Conservation (phyloP, 345 rosid species). For the Heritiera littoralis region DNA sequence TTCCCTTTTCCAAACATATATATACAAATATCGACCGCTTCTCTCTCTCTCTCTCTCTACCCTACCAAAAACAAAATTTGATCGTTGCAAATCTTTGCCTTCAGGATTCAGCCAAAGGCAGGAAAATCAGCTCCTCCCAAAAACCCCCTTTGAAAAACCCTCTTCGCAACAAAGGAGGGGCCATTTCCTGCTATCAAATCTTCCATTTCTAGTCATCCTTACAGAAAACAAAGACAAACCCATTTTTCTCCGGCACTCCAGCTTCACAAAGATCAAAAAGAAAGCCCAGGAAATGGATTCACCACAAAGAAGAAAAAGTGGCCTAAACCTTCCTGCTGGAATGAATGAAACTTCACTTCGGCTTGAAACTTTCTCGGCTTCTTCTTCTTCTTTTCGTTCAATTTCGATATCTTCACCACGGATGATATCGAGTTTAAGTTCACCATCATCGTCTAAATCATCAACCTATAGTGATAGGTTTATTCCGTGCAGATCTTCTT, state of each 20-base stretch:
- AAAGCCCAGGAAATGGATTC: conserved; percentile 57
- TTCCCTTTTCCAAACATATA: neutral
- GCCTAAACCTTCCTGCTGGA: conserved; percentile 84
- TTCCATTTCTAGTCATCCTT: conserved; percentile 48
- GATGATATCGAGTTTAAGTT: conserved; percentile 64
- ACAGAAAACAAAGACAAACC: conserved; percentile 24
- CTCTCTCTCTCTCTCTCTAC: neutral
- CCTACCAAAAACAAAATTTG: conserved; percentile 29
- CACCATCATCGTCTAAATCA: conserved; percentile 60
- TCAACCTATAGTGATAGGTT: conserved; percentile 86
- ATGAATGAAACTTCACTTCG: conserved; percentile 72
- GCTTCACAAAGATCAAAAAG: neutral
- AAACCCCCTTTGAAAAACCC: conserved; percentile 40
- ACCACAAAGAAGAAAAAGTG: conserved; percentile 60
- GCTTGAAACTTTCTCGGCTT: conserved; percentile 54
- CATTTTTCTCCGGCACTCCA: neutral
- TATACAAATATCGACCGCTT: conserved; percentile 18
- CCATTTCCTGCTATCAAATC: conserved; percentile 24
- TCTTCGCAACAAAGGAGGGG: conserved; percentile 31
- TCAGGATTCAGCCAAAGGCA: neutral
- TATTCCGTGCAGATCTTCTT: conserved; percentile 95
- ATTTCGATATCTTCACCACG: conserved; percentile 40
- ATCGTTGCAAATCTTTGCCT: conserved; percentile 48
- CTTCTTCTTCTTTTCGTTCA: conserved; percentile 16
- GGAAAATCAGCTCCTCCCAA: conserved; percentile 11